These are phyloP conservation scores for Phytopythium cucurbitacearum DNA, from an alignment of 352 stramenopile genomes.

Conservation along the genomic window DNA sequence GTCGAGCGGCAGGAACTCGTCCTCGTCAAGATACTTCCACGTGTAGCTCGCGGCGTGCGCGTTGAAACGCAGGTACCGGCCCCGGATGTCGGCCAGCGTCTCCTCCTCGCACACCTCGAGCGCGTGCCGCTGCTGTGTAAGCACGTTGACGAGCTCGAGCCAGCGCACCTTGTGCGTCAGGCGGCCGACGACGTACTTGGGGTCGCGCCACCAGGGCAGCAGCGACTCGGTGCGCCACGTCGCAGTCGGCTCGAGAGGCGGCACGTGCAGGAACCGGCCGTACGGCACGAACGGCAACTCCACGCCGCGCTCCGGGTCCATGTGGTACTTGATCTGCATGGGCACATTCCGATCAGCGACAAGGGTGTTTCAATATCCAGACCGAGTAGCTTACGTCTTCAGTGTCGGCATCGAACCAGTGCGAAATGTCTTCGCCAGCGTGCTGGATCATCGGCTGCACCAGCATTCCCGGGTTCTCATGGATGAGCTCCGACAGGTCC, in stretches of 20 bases:
- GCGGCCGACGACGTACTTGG: conserved; percentile 59
- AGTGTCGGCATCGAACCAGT: conserved; percentile 87
- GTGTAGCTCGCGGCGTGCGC: conserved; percentile 90
- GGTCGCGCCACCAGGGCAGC: conserved; percentile 87
- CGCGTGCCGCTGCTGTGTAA: conserved; percentile 83
- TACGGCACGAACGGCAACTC: conserved; percentile 81
- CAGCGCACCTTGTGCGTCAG: conserved; percentile 69
- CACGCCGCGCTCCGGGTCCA: conserved; percentile 74
- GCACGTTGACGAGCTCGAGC: conserved; percentile 88
- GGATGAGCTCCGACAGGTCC: conserved; percentile 78
- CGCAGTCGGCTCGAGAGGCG: conserved; percentile 70
- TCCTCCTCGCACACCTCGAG: conserved; percentile 87
- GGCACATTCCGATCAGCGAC: too few relatives aligned
- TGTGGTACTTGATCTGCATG: conserved; percentile 64
- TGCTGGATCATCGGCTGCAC: conserved; percentile 78
- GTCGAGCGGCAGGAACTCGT: conserved; percentile 86
- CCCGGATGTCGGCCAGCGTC: conserved; percentile 86
- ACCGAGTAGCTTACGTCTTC: conserved; percentile 42
- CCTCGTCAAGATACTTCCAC: conserved; percentile 86
- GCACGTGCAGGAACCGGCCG: conserved; percentile 84
- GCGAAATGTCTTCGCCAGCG: conserved; percentile 87
- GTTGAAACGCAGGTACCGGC: conserved; percentile 83
- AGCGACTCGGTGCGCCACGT: conserved; percentile 72
- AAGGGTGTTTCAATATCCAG: not conserved
- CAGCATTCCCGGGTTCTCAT: conserved; percentile 60